Conservation (phyloP, 163 green algal genomes). For the Volvox carteri region DNA sequence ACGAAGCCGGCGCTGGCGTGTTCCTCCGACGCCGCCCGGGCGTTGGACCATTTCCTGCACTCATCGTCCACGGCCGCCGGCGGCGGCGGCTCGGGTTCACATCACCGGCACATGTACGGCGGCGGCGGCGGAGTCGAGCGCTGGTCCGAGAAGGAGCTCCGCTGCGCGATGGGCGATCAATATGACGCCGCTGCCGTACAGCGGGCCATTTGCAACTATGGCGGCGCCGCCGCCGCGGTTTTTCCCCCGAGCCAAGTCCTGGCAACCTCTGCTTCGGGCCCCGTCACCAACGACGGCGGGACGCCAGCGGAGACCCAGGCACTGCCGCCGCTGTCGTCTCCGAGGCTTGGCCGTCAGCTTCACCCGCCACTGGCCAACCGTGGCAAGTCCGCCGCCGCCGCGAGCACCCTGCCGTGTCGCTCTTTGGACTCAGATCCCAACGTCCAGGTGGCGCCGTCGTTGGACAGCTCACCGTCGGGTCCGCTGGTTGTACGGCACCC, state of each 20-base stretch:
- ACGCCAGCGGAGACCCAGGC: no score
- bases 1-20: neutral
- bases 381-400: neutral
- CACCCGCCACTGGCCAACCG: neutral
- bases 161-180: slow-evolving; percentile 43
- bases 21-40: neutral
- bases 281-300: neutral
- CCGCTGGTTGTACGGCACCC: slow-evolving; percentile 42
- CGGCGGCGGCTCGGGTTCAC: no score
- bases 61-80: no score
- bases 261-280: neutral
- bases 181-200: slow-evolving; percentile 12
- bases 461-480: neutral
- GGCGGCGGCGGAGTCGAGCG: neutral
- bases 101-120: no score
- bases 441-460: neutral
- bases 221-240: neutral
- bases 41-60: neutral
- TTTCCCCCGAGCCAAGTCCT: neutral
- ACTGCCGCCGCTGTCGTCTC: neutral
- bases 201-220: neutral
- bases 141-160: slow-evolving; percentile 37
- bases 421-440: neutral
- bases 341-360: neutral
- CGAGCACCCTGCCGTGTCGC: neutral